phyloP scores from a whole-genome alignment of 129 eudicot genomes.

The Artemisia annua region DNA sequence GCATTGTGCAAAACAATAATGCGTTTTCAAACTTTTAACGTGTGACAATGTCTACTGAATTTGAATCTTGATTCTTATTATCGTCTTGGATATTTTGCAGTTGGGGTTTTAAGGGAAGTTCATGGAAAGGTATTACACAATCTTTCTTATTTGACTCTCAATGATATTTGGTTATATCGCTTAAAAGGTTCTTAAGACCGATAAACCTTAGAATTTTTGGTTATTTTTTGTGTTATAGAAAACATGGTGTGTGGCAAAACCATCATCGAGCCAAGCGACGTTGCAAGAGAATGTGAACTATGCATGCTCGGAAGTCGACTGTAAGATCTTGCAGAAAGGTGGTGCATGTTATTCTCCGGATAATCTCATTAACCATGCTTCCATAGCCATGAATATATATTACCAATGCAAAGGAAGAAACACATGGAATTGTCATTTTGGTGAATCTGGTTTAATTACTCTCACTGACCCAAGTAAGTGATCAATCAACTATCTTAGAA shows the following conservation, averaged over 20 bases:
- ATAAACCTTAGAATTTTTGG: background rate
- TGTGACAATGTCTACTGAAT: background rate
- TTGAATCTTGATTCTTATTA: background rate
- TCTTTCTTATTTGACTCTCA: background rate
- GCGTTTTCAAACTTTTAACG: background rate
- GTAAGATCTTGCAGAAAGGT: constrained; percentile 53
- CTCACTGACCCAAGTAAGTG: too few species aligned
- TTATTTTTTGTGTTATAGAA: constrained; percentile 39
- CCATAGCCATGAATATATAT: too few species aligned
- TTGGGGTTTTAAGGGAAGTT: constrained; percentile 18
- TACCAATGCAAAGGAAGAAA: too few species aligned
- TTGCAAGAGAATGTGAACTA: constrained; percentile 50
- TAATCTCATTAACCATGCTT: too few species aligned
- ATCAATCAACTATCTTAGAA: too few species aligned
- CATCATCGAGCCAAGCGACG: constrained; percentile 50
- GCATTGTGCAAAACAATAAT: background rate
- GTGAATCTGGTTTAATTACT: too few species aligned
- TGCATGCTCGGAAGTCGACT: constrained; percentile 67
- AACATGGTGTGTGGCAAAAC: constrained; percentile 96
- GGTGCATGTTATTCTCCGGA: too few species aligned
- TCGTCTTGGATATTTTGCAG: constrained; percentile 8
- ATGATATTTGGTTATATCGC: too few species aligned
- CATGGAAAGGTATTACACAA: constrained; percentile 19
- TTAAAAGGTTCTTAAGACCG: background rate
- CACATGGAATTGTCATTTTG: too few species aligned